Base-by-base conservation (phyloP, 495 filamentous ascomycete genomes). In the Cercophora scortea region DNA sequence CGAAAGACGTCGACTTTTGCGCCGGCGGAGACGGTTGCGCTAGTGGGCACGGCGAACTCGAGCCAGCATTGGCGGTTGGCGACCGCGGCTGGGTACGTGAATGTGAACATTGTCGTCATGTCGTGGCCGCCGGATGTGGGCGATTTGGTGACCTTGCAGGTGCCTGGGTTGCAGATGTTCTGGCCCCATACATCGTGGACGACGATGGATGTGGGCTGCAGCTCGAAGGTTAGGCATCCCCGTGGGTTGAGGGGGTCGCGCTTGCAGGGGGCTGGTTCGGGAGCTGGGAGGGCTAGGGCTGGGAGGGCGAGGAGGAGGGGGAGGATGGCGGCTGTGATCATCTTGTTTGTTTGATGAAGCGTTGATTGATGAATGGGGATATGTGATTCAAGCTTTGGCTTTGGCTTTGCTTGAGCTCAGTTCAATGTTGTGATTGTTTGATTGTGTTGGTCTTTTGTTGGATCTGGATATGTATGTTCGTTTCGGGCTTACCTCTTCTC, bases 1-100 rank as follows among this genome's bases (percentile, higher is more conserved):
- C 33, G 32, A 42, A 60, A 60, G 13, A 60, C 51, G 32, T 60
- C 53, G 9, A 56, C 43, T 32, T 53, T 40, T 19, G 35, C 34
- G 40, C 40, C 42, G 32, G 40, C 17, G 13, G 49, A 17, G 42
- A 49, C 42, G n/a, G 45, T 12, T 17, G 25, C n/a, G 19, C 33
- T 15, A 16, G 42, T 32, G 15, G 50, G 41, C 42, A 45, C 34
- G 40, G 43, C n/a, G 42, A 60, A 56, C 5, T 53, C 50, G 6
- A 60, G 44, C 53, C 50, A 56, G 53, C 57, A 60, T 6, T 44
- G 32, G 13, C 38, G 32, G 38, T 43, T 47, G 8, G 40, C 25
- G 9, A 40, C 25, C 4, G 32, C 55, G 16, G 50, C 16, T 2
- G 57, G 57, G 50, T 53, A 56, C 8, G 38, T 44, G 32, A 60